These are phyloP conservation scores for Solanum commersonii DNA, from an alignment of 257 asterid species.

Conservation along the genomic window DNA sequence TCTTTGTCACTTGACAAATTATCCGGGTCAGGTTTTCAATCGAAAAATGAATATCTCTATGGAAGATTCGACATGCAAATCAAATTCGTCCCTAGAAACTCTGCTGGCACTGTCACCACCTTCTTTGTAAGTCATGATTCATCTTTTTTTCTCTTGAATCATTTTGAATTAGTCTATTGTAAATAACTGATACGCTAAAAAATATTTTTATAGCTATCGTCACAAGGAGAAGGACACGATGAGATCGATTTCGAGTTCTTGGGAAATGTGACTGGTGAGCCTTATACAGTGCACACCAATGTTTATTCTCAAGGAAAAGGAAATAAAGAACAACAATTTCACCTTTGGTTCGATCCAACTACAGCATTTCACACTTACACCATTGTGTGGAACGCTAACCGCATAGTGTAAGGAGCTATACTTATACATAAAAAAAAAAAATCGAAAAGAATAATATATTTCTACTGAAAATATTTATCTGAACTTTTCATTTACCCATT, in stretches of 20 bases:
- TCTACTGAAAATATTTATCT: no score
- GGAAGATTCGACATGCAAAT: slow-evolving; percentile 53
- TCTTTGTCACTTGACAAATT: slow-evolving; percentile 43
- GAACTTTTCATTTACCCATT: not conserved
- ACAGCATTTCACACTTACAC: slow-evolving; percentile 50
- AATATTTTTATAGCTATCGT: slow-evolving; percentile 21
- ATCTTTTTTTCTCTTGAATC: not conserved
- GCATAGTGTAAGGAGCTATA: slow-evolving; percentile 30
- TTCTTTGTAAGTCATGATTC: slow-evolving; percentile 30
- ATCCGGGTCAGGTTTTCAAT: slow-evolving; percentile 61
- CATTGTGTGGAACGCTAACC: slow-evolving; percentile 44
- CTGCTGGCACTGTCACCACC: slow-evolving; percentile 75
- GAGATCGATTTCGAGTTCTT: slow-evolving; percentile 63
- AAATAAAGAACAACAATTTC: slow-evolving; percentile 50
- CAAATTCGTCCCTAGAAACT: slow-evolving; percentile 50
- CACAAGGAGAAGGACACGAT: slow-evolving; percentile 40
- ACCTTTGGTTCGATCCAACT: slow-evolving; percentile 58
- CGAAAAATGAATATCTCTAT: slow-evolving; percentile 29
- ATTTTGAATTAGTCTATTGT: not conserved
- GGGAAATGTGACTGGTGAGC: slow-evolving; percentile 43
- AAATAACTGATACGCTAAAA: not conserved
- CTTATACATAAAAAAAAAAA: no score
- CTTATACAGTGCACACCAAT: slow-evolving; percentile 54
- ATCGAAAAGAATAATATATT: no score
- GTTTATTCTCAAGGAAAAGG: slow-evolving; percentile 38